Conservation (phyloP, 2,329 filamentous ascomycete genomes). For the Myriosclerotinia scirpicola region DNA sequence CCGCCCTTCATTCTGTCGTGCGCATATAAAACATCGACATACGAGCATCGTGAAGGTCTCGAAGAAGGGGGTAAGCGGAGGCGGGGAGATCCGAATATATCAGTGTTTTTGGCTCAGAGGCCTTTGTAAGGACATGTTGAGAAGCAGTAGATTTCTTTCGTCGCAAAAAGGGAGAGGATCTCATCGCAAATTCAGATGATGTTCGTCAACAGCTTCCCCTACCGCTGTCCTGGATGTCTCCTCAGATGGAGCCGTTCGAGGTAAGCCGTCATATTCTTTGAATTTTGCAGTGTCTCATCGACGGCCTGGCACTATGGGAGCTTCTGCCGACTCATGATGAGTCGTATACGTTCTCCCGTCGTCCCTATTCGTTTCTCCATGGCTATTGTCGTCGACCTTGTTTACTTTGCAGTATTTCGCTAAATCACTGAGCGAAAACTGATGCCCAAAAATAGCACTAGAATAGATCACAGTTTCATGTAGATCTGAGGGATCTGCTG, state of each 20-base stretch:
- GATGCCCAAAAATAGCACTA: background rate
- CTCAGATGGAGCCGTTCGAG: background rate
- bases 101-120: background rate
- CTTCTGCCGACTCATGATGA: background rate
- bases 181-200: background rate
- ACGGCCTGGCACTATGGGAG: background rate
- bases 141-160: background rate
- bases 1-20: slow-evolving; percentile 52
- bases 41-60: slow-evolving; percentile 25
- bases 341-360: background rate
- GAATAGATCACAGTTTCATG: background rate
- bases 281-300: background rate
- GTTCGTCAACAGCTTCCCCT: background rate
- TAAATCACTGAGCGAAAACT: background rate
- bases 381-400: background rate
- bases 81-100: background rate
- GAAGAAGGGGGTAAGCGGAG: background rate
- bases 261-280: background rate
- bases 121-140: background rate
- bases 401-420: background rate
- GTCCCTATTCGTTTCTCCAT: background rate
- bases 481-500: background rate
- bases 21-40: slow-evolving; percentile 59
- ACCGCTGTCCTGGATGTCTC: background rate
- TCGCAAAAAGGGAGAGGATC: background rate